phyloP scores from a whole-genome alignment of 192 early-diverging fungal species.

The Linnemannia elongata region DNA sequence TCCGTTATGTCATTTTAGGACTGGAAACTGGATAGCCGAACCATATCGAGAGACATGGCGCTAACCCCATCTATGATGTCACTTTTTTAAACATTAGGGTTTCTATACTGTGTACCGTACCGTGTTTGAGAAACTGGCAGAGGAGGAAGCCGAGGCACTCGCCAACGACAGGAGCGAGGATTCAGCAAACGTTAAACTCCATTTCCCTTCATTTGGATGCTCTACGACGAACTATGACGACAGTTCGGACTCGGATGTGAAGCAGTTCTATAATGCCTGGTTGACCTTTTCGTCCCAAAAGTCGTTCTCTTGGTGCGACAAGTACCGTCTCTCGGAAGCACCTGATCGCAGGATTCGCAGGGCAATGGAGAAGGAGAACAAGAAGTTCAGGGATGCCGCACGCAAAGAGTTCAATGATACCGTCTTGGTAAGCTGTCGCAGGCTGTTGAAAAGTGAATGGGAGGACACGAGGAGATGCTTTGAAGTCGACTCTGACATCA shows the following conservation, averaged over 20 bases:
- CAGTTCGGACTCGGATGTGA: constrained; percentile 65
- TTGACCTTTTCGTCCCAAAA: constrained; percentile 85
- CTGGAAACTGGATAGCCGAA: not conserved
- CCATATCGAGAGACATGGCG: not conserved
- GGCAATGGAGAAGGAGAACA: constrained; percentile 94
- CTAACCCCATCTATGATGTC: constrained; percentile 6
- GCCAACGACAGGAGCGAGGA: constrained; percentile 59
- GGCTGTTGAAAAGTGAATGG: not conserved
- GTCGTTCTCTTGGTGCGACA: constrained; percentile 95
- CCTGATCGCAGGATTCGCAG: constrained; percentile 85
- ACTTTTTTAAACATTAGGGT: constrained; percentile 54
- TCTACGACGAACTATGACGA: constrained; percentile 76
- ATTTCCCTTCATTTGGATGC: constrained; percentile 77
- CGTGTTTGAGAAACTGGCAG: constrained; percentile 82
- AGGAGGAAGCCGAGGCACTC: constrained; percentile 82
- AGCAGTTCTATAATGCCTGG: constrained; percentile 88
- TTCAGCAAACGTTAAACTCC: constrained; percentile 34
- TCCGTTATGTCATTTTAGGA: not conserved
- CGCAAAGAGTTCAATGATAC: constrained; percentile 82
- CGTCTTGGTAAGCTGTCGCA: constrained; percentile 63
- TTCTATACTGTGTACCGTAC: constrained; percentile 88
- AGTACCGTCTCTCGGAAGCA: constrained; percentile 84
- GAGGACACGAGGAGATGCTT: not conserved
- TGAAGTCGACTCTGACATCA: no score
- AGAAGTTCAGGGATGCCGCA: constrained; percentile 81